Evolutionary conservation across 352 stramenopile species (phyloP), one percentile per base, ranked within the genome.

Genomic region (Globisporangium takayamanum): DNA sequence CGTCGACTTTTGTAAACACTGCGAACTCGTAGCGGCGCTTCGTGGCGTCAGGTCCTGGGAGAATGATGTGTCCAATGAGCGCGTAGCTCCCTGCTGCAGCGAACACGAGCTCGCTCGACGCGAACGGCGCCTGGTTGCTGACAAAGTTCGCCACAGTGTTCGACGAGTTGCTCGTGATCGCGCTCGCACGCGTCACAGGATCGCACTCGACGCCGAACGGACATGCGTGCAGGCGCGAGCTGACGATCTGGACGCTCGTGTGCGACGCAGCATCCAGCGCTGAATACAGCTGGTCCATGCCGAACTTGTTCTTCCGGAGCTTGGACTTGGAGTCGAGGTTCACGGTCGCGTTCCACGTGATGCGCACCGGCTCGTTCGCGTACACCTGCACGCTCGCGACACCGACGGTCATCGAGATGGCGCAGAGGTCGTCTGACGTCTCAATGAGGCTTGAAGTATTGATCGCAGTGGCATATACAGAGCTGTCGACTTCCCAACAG

Each of bases 1-100:
- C 69, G 62, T 72, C 63, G 42, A 76, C 67, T 49, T 76, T 84
- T 47, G 66, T 70, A 33, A 73, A 89, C 55, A 74, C 66, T 15
- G 82, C 82, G 53, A 84, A 92, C 74, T 92, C 82, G 56, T 79
- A 87, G 1, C 82, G 73, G 44, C 70, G 63, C 47, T 68, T 66
- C 25, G 64, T 74, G 0, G 74, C 59, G 37, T 64, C 70, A 15
- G 57, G 66, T 16, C 78, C 80, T 0, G 82, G 78, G 15, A 92
- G 51, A 22, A 87, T 74, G 48, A 92, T 66, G 53, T 89, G 82
- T 2, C 79, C 79, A 44, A 88, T 56, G 25, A 92, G 50, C 2
- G 66, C 74, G 39, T 88, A 84, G 59, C 67, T 74, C 39, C 79
- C 79, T 2, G 76, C 53, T 0, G 63, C 55, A 10, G 70, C 22